These are phyloP conservation scores for Neospermospora avenae DNA, from an alignment of 2,329 filamentous ascomycete genomes.

Conservation along the genomic window DNA sequence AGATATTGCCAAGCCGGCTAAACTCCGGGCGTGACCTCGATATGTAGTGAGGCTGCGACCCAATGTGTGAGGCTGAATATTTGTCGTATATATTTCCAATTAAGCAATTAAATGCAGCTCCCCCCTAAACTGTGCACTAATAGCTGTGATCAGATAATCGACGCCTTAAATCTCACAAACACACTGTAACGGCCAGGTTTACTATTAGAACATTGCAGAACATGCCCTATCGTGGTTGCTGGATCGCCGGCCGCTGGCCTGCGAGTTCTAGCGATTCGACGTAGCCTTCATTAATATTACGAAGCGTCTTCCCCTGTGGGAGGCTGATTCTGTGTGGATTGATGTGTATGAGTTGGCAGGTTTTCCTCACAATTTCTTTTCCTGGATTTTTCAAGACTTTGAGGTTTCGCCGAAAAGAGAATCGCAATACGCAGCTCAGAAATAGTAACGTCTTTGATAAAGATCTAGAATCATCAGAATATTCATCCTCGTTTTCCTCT, in stretches of 20 bases:
- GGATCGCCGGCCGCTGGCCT: background rate
- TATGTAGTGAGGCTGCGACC: background rate
- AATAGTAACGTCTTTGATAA: background rate
- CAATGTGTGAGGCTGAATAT: background rate
- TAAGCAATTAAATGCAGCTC: background rate
- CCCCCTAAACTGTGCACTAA: background rate
- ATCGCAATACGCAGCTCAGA: too few relatives aligned
- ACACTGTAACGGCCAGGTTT: background rate
- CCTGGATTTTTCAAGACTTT: background rate
- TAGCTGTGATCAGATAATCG: background rate
- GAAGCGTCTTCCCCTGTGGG: too few relatives aligned
- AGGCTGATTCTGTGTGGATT: too few relatives aligned
- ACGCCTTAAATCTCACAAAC: background rate
- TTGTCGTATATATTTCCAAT: background rate
- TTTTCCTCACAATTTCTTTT: too few relatives aligned
- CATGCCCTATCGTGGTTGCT: background rate
- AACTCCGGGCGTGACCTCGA: background rate
- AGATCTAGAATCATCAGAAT: too few relatives aligned
- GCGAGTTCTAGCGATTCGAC: background rate
- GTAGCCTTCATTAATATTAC: background rate
- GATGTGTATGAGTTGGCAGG: too few relatives aligned
- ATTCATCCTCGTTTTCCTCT: too few relatives aligned
- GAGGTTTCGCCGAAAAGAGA: too few relatives aligned
- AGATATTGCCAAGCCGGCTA: background rate
- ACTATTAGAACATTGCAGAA: background rate